These are phyloP conservation scores for Ceratobasidium sp. DNA, from an alignment of 1,284 basidiomycete species.

Conservation along the genomic window DNA sequence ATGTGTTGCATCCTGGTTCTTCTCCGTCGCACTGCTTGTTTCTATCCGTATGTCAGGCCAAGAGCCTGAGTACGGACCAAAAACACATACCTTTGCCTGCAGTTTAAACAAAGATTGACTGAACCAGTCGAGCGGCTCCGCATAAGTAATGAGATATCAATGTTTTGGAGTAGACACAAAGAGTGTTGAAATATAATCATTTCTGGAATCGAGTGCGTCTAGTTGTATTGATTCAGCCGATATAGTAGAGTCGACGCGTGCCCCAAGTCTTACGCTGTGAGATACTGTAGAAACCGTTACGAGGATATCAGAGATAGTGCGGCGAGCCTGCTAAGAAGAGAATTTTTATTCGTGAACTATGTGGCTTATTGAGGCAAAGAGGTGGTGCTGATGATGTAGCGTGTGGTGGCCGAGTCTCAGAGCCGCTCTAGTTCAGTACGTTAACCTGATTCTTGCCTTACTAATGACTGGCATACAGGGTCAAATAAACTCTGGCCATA, in stretches of 20 bases:
- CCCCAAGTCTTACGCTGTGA: too few species aligned
- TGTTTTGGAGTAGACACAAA: too few species aligned
- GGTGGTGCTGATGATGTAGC: neutral
- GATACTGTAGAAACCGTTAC: too few species aligned
- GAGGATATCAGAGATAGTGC: too few species aligned
- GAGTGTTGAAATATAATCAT: neutral
- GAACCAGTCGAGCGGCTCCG: neutral
- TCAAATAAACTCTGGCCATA: neutral
- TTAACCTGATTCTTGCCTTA: slow-evolving; percentile 3
- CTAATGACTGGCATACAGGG: neutral
- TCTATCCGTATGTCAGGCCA: neutral
- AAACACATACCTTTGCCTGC: neutral
- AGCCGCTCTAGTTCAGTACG: neutral
- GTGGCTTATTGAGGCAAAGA: too few species aligned
- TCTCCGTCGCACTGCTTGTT: slow-evolving; percentile 19
- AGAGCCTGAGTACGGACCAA: too few species aligned
- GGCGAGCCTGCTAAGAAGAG: neutral
- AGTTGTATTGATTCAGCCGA: neutral
- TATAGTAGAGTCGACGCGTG: neutral
- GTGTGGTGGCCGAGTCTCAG: slow-evolving; percentile 5
- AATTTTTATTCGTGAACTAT: too few species aligned
- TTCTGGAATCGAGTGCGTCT: neutral
- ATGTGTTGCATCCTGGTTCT: slow-evolving; percentile 16
- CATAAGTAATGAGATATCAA: neutral
- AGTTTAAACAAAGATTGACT: neutral